These are phyloP conservation scores for Aspergillus pseudoglaucus DNA, from an alignment of 2,329 filamentous ascomycete species.

Conservation along the genomic window DNA sequence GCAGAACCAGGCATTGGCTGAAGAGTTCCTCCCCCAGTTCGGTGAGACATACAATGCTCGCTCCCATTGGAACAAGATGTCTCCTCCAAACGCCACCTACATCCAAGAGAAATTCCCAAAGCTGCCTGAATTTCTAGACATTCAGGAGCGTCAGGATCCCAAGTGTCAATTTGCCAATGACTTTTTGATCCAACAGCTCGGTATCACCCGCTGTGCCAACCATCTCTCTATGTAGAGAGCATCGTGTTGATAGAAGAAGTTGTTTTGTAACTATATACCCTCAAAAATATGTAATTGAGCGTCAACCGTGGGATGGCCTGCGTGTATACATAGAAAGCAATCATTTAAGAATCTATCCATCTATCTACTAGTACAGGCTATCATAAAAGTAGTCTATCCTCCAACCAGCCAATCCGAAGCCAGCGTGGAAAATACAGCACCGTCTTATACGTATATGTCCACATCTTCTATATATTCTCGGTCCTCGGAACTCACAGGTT, in stretches of 20 bases:
- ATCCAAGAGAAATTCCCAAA: slow-evolving; percentile 8
- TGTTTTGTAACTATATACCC: no score
- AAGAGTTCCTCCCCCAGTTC: slow-evolving; percentile 10
- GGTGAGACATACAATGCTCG: slow-evolving; percentile 11
- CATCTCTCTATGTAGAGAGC: slow-evolving; percentile 3
- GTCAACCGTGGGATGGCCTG: no score
- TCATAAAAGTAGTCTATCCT: no score
- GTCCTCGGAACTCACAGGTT: no score
- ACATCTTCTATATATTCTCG: no score
- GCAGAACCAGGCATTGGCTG: slow-evolving; percentile 9
- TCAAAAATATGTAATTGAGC: no score
- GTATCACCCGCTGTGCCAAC: slow-evolving; percentile 9
- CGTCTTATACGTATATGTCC: no score
- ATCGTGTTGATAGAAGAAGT: not conserved
- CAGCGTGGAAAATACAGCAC: no score
- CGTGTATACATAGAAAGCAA: no score
- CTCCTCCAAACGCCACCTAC: slow-evolving; percentile 7
- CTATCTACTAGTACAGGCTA: no score
- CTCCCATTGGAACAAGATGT: slow-evolving; percentile 16
- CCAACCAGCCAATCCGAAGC: no score
- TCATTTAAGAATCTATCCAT: no score
- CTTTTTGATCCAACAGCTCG: slow-evolving; percentile 11
- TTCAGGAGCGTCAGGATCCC: slow-evolving; percentile 12
- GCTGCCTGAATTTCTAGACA: slow-evolving; percentile 9
- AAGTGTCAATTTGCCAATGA: slow-evolving; percentile 16